Evolutionary conservation across 2,329 filamentous ascomycete genomes (phyloP).

Genomic region (Eutypella sp.): DNA sequence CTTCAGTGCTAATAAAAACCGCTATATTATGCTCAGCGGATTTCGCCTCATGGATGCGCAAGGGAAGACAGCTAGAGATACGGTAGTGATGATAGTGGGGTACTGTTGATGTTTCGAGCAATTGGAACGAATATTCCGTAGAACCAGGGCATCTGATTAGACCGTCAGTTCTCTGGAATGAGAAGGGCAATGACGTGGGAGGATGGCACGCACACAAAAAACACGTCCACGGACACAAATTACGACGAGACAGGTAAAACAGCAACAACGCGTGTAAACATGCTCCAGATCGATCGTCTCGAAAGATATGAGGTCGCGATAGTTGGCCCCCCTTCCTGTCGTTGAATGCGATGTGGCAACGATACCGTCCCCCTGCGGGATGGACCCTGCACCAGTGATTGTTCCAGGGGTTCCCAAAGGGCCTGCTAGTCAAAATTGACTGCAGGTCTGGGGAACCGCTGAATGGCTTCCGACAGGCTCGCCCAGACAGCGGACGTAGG

Average conservation of each 20-base stretch:
- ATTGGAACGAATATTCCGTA: no score
- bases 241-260: not conserved
- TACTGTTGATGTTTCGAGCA: not conserved
- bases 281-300: not conserved
- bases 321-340: not conserved
- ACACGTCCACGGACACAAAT: not conserved
- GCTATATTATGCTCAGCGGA: not conserved
- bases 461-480: not conserved
- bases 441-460: not conserved
- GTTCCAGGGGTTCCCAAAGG: not conserved
- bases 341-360: not conserved
- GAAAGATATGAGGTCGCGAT: not conserved
- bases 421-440: no score
- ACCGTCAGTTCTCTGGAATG: not conserved
- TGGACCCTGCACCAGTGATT: not conserved
- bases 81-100: not conserved
- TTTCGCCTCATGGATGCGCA: not conserved
- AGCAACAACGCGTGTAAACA: no score
- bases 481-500: not conserved
- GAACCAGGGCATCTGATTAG: not conserved
- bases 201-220: not conserved
- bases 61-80: no score
- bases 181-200: not conserved
- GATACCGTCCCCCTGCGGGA: not conserved
- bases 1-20: no score